Evolutionary conservation across 2,329 filamentous ascomycete genomes (phyloP).

Genomic region (Alternaria arborescens): DNA sequence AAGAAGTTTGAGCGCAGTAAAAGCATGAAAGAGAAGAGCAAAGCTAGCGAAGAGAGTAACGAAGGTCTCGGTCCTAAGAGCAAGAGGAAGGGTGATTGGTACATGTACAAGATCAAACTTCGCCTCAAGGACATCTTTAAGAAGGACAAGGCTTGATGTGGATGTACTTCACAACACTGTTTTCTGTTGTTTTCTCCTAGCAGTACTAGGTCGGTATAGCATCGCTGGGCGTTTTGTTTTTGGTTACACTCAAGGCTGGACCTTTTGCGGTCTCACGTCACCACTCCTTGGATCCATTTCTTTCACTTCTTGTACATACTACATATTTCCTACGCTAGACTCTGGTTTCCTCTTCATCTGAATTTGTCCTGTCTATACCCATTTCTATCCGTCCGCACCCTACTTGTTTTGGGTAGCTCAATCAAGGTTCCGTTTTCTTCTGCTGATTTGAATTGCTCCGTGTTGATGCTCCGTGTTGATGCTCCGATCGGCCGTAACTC

Average conservation of each 20-base stretch:
- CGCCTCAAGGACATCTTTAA: slow-evolving; percentile 21
- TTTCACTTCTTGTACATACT: slow-evolving; percentile 5
- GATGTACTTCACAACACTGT: not conserved
- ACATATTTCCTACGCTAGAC: not conserved
- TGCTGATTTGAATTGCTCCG: not conserved
- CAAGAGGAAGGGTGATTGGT: slow-evolving; percentile 23
- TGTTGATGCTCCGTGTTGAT: not conserved
- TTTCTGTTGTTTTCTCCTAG: not conserved
- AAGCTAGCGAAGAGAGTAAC: slow-evolving; percentile 23
- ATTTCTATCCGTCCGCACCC: not conserved
- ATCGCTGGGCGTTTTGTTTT: not conserved
- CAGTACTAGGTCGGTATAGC: not conserved
- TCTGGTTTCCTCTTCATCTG: not conserved
- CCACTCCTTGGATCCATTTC: not conserved
- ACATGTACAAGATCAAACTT: slow-evolving; percentile 26
- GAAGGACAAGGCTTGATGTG: slow-evolving; percentile 16
- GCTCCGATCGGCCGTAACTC: not conserved
- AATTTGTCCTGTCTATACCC: slow-evolving; percentile 4
- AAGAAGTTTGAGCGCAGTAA: slow-evolving; percentile 39
- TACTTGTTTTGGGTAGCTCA: not conserved
- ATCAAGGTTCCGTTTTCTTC: not conserved
- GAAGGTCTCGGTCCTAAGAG: slow-evolving; percentile 15
- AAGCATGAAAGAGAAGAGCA: slow-evolving; percentile 34
- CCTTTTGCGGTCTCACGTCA: not conserved
- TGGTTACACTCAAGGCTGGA: not conserved